A percentile compares a stretch with the other conserved stretches of the same genome.
Evolutionary conservation across 352 stramenopile species (phyloP).

Genomic region (Globisporangium rhizosaccharum): DNA sequence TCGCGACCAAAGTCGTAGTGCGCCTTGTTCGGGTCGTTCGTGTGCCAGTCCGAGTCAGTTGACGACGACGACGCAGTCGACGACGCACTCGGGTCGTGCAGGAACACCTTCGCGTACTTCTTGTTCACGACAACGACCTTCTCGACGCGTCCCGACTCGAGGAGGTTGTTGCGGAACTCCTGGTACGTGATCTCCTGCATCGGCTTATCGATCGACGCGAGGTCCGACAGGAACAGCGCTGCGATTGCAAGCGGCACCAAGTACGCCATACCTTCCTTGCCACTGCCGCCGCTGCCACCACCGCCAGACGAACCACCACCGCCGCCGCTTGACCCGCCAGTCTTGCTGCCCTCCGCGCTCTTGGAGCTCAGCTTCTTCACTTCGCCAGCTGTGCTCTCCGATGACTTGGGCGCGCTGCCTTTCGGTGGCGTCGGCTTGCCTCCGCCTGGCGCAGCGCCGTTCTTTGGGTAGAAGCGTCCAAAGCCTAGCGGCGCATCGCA

Average conservation of each 20-base stretch:
- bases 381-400: constrained; percentile 40
- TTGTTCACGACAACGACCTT: constrained; percentile 91
- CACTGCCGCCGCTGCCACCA: constrained; percentile 25
- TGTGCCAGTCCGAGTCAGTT: constrained; percentile 7
- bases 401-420: constrained; percentile 32
- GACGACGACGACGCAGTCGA: constrained; percentile 9
- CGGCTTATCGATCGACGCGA: constrained; percentile 68
- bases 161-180: constrained; percentile 85
- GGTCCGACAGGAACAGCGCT: constrained; percentile 67
- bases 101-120: constrained; percentile 86
- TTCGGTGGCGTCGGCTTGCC: constrained; percentile 49
- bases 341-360: constrained; percentile 25
- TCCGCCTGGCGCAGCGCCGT: constrained; percentile 23
- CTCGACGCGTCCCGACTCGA: constrained; percentile 83
- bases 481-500: constrained; percentile 33
- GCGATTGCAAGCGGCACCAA: constrained; percentile 67
- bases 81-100: constrained; percentile 39
- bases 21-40: constrained; percentile 28
- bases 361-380: constrained; percentile 75
- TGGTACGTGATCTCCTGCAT: constrained; percentile 91
- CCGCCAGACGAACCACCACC: constrained; percentile 22
- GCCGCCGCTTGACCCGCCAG: constrained; percentile 21
- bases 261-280: constrained; percentile 67
- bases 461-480: constrained; percentile 84
- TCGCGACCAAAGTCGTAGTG: constrained; percentile 24